Base-by-base conservation (phyloP, 805 yeast species). In the Ogataea philodendri region DNA sequence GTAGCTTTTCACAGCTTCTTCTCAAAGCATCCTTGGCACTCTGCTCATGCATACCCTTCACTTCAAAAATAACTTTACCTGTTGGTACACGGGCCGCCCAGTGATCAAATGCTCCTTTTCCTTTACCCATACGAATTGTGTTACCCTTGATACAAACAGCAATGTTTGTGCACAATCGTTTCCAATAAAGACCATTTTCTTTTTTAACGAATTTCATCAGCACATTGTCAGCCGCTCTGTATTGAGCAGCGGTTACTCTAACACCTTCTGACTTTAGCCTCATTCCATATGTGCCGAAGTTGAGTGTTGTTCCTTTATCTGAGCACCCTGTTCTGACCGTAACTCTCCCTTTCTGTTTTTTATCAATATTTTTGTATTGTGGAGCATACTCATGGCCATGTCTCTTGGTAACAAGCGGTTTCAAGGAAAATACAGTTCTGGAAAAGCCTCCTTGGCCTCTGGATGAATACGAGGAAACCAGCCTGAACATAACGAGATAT, bases 121-220 rank as follows among this genome's bases (percentile, higher is more conserved):
- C 98, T 63, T 93, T 93, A 70, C 98, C 98, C 98, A 93, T 93
- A 81, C 98, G 93, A 8, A 96, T 87, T 61, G 93, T 96, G 62
- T 93, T 93, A 67, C 98, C 98, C 67, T 93, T 93, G 44, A 85
- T 78, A 64, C 96, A 88, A 9, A 93, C 95, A 0, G 97, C 93
- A 35, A 87, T 74, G 58, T 84, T 82, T 15, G 96, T 83, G 32
- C 80, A 77, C 38, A 89, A 69, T 57, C 97, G 76, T 50, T 90
- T 81, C 73, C 83, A 80, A 35, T 88, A 67, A 48, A 74, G 66
- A 25, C 94, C 94, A 13, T 78, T 77, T 27, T 80, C 66, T 11
- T 89, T 86, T 62, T 96, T 78, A 54, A 88, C 79, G 42, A 81
- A 78, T 64, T 96, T 77, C 78, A 79, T 78, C 41, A 89, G 71